Evolutionary conservation across 257 asterid species (phyloP).

Genomic region (Paulownia fortunei): DNA sequence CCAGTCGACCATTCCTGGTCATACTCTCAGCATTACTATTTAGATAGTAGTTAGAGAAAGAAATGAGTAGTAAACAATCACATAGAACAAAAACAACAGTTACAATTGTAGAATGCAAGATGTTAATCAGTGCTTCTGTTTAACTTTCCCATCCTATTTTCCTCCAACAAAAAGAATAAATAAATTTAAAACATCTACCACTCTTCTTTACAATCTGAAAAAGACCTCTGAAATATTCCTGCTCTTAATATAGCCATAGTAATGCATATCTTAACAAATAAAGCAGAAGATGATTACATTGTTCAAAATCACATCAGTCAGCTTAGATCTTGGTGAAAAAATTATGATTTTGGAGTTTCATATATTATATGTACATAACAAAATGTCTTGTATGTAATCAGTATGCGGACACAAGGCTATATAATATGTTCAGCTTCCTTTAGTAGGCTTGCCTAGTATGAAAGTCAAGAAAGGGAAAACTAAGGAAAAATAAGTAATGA

Average conservation of each 20-base stretch:
- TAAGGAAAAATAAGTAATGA: not conserved
- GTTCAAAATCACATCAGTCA: not conserved
- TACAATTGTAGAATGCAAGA: not conserved
- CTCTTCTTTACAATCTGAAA: not conserved
- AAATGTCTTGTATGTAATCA: not conserved
- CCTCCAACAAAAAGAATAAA: not conserved
- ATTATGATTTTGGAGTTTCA: not conserved
- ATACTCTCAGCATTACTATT: not conserved
- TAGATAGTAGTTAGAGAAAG: not conserved
- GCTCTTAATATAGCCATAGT: not conserved
- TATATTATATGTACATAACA: not conserved
- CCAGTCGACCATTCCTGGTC: not conserved
- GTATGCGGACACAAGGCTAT: not conserved
- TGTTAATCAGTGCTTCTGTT: not conserved
- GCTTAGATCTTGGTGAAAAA: not conserved
- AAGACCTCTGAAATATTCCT: not conserved
- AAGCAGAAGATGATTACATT: not conserved
- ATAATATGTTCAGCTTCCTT: not conserved
- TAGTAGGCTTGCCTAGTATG: not conserved
- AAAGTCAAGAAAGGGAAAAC: not conserved
- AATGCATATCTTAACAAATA: not conserved
- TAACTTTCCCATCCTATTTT: not conserved
- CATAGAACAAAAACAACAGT: not conserved
- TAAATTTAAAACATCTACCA: not conserved
- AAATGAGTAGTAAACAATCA: not conserved